Conservation (phyloP, 148 eudicot species). For the Chenopodium quinoa region DNA sequence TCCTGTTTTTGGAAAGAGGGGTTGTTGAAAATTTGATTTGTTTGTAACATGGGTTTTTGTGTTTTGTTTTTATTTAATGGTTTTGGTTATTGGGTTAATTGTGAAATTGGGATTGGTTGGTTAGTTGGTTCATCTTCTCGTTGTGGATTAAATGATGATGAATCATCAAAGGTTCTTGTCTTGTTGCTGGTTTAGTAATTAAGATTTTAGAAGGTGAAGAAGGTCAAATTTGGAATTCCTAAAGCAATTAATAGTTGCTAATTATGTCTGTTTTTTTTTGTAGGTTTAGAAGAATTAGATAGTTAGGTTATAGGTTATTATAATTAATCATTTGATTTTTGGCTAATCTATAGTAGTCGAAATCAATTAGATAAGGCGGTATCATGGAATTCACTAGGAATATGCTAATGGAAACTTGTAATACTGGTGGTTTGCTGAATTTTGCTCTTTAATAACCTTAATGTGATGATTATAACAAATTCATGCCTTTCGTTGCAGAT, state of each 20-base stretch:
- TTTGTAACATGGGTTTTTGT: no score
- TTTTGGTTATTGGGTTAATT: neutral
- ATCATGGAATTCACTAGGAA: neutral
- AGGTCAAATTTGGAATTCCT: neutral
- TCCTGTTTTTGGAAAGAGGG: neutral
- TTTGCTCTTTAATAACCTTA: neutral
- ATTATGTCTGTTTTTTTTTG: neutral
- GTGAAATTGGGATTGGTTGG: neutral
- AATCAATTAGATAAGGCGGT: conserved; percentile 8
- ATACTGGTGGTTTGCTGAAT: neutral
- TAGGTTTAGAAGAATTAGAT: neutral
- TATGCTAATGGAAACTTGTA: neutral
- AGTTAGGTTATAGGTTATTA: neutral
- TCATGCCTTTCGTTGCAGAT: conserved; percentile 53
- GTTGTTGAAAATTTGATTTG: neutral
- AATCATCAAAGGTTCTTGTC: neutral
- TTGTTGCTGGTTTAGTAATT: neutral
- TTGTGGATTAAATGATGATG: neutral
- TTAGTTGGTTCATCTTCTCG: neutral
- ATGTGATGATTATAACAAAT: conserved; percentile 2
- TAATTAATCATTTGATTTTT: neutral
- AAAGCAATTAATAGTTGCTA: neutral
- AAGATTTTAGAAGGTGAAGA: neutral
- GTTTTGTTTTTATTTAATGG: no score
- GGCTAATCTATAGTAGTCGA: neutral